These are phyloP conservation scores for Madurella fahalii DNA, from an alignment of 2,329 filamentous ascomycete species.

Conservation along the genomic window DNA sequence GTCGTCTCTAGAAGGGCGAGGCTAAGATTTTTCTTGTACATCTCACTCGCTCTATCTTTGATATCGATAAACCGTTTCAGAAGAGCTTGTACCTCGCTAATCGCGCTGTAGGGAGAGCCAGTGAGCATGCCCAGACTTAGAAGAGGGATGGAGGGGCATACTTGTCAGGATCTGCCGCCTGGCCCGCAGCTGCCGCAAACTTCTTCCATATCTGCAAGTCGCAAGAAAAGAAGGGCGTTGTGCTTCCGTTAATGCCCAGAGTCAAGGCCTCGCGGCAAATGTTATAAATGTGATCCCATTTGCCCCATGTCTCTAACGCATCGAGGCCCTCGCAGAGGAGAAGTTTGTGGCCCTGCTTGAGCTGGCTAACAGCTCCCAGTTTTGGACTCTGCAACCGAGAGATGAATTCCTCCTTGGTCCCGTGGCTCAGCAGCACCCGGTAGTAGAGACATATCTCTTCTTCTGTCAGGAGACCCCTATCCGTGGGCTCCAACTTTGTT, in stretches of 20 bases:
- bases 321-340: conserved; percentile 40
- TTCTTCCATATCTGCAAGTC: conserved; percentile 38
- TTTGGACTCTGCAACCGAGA: conserved; percentile 37
- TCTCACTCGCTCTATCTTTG: conserved; percentile 26
- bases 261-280: conserved; percentile 44
- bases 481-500: conserved; percentile 27
- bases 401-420: conserved; percentile 38
- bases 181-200: conserved; percentile 32
- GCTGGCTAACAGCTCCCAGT: conserved; percentile 42
- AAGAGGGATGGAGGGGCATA: conserved; percentile 10
- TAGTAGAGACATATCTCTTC: conserved; percentile 50
- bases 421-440: conserved; percentile 43
- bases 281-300: conserved; percentile 42
- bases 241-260: conserved; percentile 34
- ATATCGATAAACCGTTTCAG: conserved; percentile 28
- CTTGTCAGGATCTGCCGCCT: conserved; percentile 27
- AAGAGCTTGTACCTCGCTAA: conserved; percentile 27
- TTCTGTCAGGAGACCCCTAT: conserved; percentile 40
- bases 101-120: conserved; percentile 20
- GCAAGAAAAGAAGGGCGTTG: conserved; percentile 41
- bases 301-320: conserved; percentile 35
- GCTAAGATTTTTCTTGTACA: conserved; percentile 35
- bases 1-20: conserved; percentile 32
- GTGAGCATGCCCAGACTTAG: neutral
- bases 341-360: conserved; percentile 45